Base-by-base conservation (phyloP, 2,329 filamentous ascomycete genomes). In the Pyrenochaeta sp. region DNA sequence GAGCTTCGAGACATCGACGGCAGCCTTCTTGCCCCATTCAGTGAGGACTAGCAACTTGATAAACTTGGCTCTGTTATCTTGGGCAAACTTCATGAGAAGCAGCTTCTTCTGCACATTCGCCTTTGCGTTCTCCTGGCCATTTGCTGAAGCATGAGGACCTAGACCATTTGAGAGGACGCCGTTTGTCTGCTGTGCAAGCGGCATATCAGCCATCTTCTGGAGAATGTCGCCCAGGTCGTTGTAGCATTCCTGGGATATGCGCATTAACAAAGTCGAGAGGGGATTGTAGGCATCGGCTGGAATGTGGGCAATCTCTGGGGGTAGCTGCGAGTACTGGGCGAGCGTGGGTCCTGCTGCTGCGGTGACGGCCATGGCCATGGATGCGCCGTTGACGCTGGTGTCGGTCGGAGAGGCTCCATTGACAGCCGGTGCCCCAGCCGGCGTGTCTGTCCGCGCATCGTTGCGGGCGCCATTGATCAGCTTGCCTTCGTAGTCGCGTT, bases 31-130 rank as follows among this genome's bases (percentile, higher is more conserved):
- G 90, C 71, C 91, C 95, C 95, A 99, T 78, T 95, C 90, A 1
- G 91, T 88, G 46, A 99, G 89, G 24, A 99, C 92, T 22, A 97
- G 83, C 7, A 93, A 86, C 80, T 99, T 98, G 75, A 96, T 92
- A 83, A 96, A 98, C 80, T 92, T 92, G 30, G 90, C 88, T 72
- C 97, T 90, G 71, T 90, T 87, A 24, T 88, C 86, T 74, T 94
- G 90, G 8, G 91, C 88, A 79, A 95, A 96, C 43, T 91, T 87
- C 58, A 97, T 78, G 52, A 97, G 77, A 36, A 83, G 79, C 28
- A 86, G 79, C 78, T 97, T 97, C 79, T 96, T 97, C 47, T 68
- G 64, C 50, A 67, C 66, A 63, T 69, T 78, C 13, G 66, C 59
- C 15, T 72, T 67, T 13, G 66, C 59, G 34, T 66, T 71, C n/a